These are phyloP conservation scores for Vanilla planifolia DNA, from an alignment of 106 monocot genomes.

Conservation along the genomic window DNA sequence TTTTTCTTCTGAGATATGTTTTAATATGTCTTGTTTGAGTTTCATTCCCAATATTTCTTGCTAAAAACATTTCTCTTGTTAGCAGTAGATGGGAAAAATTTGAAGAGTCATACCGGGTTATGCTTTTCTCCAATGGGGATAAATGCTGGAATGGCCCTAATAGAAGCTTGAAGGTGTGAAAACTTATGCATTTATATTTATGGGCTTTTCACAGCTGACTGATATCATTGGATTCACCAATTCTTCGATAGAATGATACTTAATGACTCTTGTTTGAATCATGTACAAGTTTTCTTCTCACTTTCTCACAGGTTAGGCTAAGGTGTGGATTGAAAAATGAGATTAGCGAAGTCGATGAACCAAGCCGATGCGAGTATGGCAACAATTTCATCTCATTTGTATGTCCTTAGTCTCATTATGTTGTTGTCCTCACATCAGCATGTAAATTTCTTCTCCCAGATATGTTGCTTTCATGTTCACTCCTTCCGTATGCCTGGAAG, in stretches of 20 bases:
- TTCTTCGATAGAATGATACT: no score
- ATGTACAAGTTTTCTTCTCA: background rate
- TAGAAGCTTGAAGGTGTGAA: conserved; percentile 79
- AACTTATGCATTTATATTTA: no score
- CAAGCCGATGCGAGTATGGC: conserved; percentile 97
- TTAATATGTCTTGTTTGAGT: background rate
- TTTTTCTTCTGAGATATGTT: no score
- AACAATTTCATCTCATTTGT: background rate
- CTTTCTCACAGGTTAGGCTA: conserved; percentile 81
- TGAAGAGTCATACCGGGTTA: conserved; percentile 77
- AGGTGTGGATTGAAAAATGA: conserved; percentile 91
- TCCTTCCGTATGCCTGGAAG: conserved; percentile 69
- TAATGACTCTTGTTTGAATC: no score
- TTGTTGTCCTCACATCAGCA: background rate
- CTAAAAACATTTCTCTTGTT: background rate
- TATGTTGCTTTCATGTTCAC: conserved; percentile 72
- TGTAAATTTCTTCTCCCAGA: conserved; percentile 49
- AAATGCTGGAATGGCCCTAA: conserved; percentile 99
- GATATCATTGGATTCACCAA: background rate
- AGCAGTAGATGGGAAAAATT: conserved; percentile 94
- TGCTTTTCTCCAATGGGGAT: conserved; percentile 80
- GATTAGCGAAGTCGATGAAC: conserved; percentile 84
- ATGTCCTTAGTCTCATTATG: background rate
- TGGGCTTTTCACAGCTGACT: background rate
- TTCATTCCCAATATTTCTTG: background rate